Base-by-base conservation (phyloP, 139 green algal species). In the Chlamydomonas sp. region DNA sequence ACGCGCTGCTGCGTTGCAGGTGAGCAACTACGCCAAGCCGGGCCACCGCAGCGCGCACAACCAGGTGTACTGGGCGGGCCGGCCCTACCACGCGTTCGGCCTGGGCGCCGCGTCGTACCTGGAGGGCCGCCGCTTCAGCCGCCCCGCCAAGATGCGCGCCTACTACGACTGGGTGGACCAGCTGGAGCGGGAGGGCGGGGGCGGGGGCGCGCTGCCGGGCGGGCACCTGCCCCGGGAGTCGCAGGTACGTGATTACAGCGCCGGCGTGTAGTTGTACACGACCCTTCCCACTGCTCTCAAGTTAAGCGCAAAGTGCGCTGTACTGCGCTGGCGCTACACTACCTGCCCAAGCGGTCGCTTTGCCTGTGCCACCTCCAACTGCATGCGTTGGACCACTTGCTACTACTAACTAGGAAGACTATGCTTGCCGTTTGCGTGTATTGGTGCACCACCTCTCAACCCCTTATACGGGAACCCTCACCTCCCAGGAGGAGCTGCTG, bases 11-110 rank as follows among this genome's bases (percentile, higher is more conserved):
- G 14, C 2, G 2, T 1, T 17, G 1, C 83, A 94, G 91, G 84
- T 99, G 20, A 97, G 93, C 91, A 99, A 97, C 92, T 99, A 97
- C 86, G 96, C 97, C 20, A 80, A 89, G 86, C 91, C 93, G 1
- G 96, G 96, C 17, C 92, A 96, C 86, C 89, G 90, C 63, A 97
- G 94, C 87, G n/a, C 66, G 0, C 98, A 99, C 92, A 99, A 99
- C 92, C 84, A 91, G 85, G 93, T 95, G 1, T 99, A 99, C 90
- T 99, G 98, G 98, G 66, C 18, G 10, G 87, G 88, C 60, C 16
- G 16, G 57, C 91, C 92, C 0, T 99, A 95, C 88, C 95, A 98
- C 89, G 98, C 88, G 12, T 99, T 99, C 90, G 98, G 98, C 68
- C 66, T 99, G 49, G 96, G 98, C 0, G 90, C 88, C 3, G 93